Conservation (phyloP, 2,329 filamentous ascomycete genomes). For the Zopfia rhizophila region DNA sequence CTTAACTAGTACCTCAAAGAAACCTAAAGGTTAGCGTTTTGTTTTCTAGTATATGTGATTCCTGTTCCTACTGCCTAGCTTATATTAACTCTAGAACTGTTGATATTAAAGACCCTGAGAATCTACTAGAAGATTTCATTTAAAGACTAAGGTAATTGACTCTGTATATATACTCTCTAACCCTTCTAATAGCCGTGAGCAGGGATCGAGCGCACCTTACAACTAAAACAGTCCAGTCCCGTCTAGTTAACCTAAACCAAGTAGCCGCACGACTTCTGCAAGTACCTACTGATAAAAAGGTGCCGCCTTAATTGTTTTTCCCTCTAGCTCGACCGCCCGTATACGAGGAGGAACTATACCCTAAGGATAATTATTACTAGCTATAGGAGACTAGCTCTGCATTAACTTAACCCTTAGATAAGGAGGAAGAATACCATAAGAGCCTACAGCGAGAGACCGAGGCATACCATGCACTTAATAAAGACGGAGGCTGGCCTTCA, state of each 20-base stretch:
- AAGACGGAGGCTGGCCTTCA: conserved; percentile 43
- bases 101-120: conserved; percentile 6
- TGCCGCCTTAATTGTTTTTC: no score
- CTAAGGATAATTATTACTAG: no score
- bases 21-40: no score
- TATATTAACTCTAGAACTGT: no score
- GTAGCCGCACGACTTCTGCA: conserved; percentile 12
- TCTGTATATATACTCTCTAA: background rate
- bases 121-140: conserved; percentile 4
- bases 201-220: conserved; percentile 3
- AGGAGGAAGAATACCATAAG: conserved; percentile 4
- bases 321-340: no score
- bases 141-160: conserved; percentile 9
- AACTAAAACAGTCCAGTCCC: conserved; percentile 8
- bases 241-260: conserved; percentile 12
- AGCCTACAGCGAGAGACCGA: no score
- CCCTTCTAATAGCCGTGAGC: conserved; percentile 3
- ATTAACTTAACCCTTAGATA: background rate
- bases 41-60: no score
- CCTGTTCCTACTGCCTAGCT: no score
- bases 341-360: no score
- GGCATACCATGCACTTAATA: conserved; percentile 41
- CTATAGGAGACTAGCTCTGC: no score
- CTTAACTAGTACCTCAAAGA: no score
- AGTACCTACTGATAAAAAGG: no score